Evolutionary conservation across 2,329 filamentous ascomycete species (phyloP).

Genomic region (Penicillium sp.): DNA sequence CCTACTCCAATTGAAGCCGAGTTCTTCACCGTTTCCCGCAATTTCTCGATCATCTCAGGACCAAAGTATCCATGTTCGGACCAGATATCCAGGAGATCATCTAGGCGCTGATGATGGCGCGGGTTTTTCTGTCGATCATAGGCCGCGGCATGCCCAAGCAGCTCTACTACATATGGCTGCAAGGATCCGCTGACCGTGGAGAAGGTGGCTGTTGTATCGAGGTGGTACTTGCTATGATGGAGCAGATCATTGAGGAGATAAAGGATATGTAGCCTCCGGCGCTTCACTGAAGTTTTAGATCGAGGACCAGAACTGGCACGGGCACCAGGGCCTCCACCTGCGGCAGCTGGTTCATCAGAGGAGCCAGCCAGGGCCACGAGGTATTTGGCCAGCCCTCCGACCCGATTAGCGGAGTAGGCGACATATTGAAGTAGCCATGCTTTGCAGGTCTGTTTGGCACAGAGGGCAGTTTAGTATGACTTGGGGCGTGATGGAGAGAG

Average conservation of each 20-base stretch:
- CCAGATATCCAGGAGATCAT: constrained; percentile 71
- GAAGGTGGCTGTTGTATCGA: constrained; percentile 48
- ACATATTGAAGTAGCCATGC: constrained; percentile 78
- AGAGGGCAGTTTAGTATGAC: constrained; percentile 40
- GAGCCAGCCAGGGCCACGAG: constrained; percentile 69
- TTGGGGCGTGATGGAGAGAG: constrained; percentile 26
- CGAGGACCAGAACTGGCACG: constrained; percentile 14
- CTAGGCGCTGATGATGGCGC: constrained; percentile 68
- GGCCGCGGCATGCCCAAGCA: constrained; percentile 62
- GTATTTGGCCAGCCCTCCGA: constrained; percentile 73
- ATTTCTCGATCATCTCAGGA: constrained; percentile 56
- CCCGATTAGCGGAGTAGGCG: constrained; percentile 67
- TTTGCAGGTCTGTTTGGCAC: constrained; percentile 72
- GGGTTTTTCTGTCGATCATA: constrained; percentile 61
- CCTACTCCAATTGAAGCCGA: constrained; percentile 40
- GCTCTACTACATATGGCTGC: constrained; percentile 62
- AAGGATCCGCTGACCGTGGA: constrained; percentile 59
- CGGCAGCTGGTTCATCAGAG: constrained; percentile 41
- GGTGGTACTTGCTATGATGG: constrained; percentile 65
- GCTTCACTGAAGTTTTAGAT: constrained; percentile 59
- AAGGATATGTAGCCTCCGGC: constrained; percentile 73
- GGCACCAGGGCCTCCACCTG: constrained; percentile 22
- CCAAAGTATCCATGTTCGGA: constrained; percentile 66
- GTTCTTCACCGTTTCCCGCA: constrained; percentile 62
- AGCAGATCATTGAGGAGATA: constrained; percentile 80